Percentiles rank a stretch among this genome's conserved stretches.
phyloP scores from a whole-genome alignment of 352 stramenopile genomes.

The Pythium myriotylum region DNA sequence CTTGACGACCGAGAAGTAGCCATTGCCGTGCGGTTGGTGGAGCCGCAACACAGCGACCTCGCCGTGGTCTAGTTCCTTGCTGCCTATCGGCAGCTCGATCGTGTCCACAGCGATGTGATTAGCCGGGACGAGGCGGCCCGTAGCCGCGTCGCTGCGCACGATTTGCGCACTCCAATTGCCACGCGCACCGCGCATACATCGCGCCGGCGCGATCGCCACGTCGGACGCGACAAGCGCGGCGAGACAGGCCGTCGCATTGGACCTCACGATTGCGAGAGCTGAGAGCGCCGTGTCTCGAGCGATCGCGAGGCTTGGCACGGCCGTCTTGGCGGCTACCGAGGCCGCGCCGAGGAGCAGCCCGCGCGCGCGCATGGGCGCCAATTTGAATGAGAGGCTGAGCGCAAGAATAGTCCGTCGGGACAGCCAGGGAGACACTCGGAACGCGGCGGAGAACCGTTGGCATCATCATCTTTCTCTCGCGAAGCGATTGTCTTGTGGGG shows the following conservation, averaged over 20 bases:
- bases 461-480: too few species aligned
- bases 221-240: background rate
- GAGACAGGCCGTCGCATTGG: background rate
- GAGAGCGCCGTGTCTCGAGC: background rate
- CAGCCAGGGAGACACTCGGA: too few species aligned
- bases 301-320: background rate
- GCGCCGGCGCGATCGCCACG: conserved; percentile 2
- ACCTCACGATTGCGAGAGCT: background rate
- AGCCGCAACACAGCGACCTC: background rate
- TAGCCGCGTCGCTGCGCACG: background rate
- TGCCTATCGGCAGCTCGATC: background rate
- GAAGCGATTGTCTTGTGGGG: too few species aligned
- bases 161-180: conserved; percentile 3
- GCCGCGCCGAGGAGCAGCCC: background rate
- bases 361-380: background rate
- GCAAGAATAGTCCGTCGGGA: background rate
- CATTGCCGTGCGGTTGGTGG: background rate
- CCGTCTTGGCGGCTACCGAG: background rate
- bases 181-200: background rate
- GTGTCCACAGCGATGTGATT: background rate
- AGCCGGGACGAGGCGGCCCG: background rate
- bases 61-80: background rate
- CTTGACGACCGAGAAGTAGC: background rate
- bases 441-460: too few species aligned
- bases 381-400: background rate